Evolutionary conservation across 75 land plant genomes (phyloP).

Genomic region (Pseudotsuga menziesii): DNA sequence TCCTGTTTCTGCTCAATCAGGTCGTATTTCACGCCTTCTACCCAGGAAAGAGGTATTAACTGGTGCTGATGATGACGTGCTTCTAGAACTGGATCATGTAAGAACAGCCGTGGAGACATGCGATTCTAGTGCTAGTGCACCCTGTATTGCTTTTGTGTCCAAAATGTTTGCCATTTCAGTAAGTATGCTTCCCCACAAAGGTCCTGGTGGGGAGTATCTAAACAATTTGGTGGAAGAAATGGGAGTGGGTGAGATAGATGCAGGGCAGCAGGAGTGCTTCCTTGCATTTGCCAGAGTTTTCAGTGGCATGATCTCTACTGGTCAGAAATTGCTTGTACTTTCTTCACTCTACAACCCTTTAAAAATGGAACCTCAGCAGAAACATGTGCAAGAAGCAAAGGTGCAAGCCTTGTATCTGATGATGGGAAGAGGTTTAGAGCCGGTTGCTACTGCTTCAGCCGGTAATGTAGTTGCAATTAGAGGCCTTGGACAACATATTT

Average conservation of each 20-base stretch:
- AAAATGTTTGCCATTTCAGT: slow-evolving; percentile 92
- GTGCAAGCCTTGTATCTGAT: slow-evolving; percentile 75
- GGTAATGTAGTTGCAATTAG: slow-evolving; percentile 89
- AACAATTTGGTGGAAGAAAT: slow-evolving; percentile 26
- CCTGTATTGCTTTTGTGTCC: slow-evolving; percentile 86
- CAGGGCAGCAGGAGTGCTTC: slow-evolving; percentile 67
- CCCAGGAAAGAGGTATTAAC: slow-evolving; percentile 40
- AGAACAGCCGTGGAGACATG: slow-evolving; percentile 70
- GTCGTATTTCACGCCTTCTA: slow-evolving; percentile 59
- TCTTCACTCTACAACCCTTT: slow-evolving; percentile 82
- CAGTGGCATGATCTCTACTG: slow-evolving; percentile 66
- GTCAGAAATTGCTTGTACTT: slow-evolving; percentile 79
- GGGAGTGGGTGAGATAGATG: slow-evolving; percentile 54
- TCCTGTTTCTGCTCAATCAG: slow-evolving; percentile 67
- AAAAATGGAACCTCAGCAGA: slow-evolving; percentile 44
- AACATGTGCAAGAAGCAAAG: slow-evolving; percentile 78
- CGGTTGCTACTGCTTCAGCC: slow-evolving; percentile 53
- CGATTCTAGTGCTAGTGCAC: slow-evolving; percentile 62
- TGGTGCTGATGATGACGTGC: slow-evolving; percentile 22
- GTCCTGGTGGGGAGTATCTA: slow-evolving; percentile 52
- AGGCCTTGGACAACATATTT: slow-evolving; percentile 79
- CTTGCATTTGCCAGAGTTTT: slow-evolving; percentile 94
- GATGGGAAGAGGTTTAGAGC: slow-evolving; percentile 93
- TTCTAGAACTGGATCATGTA: slow-evolving; percentile 54
- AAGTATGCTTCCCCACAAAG: slow-evolving; percentile 66